A percentile compares a stretch with the other conserved stretches of the same genome.
Conservation (phyloP, 208 protist species). For the Lotmaria passim region DNA sequence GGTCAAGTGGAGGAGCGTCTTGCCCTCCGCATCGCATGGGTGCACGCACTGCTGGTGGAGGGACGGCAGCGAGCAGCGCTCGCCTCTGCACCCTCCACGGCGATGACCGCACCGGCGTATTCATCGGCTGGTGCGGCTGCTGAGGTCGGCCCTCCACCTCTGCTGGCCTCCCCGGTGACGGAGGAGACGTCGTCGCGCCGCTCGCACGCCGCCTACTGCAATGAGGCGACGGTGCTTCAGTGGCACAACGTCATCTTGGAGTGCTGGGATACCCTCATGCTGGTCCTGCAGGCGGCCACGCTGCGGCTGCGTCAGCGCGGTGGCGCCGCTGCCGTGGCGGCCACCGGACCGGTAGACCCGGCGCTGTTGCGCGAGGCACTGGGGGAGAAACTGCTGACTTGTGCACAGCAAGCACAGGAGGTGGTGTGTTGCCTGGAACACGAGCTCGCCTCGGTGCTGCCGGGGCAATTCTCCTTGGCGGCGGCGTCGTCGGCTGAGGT, state of each 20-base stretch:
- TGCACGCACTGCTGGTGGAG: conserved; percentile 29
- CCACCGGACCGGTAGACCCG: neutral
- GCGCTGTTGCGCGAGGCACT: conserved; percentile 23
- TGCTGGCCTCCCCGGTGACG: neutral
- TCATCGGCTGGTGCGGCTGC: neutral
- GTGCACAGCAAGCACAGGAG: conserved; percentile 26
- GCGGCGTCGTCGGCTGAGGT: neutral
- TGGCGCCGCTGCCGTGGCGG: neutral
- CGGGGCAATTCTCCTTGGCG: neutral
- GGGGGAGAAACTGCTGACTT: conserved; percentile 10
- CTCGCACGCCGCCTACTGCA: neutral
- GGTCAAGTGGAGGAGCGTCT: conserved; percentile 26
- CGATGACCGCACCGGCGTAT: neutral
- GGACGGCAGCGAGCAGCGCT: neutral
- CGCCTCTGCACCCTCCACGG: neutral
- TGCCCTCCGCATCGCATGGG: conserved; percentile 19
- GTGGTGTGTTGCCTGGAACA: conserved; percentile 26
- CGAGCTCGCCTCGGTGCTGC: conserved; percentile 18
- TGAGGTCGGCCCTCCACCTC: neutral
- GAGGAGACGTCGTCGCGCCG: neutral
- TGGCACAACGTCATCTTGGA: conserved; percentile 19
- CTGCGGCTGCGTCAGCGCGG: conserved; percentile 32
- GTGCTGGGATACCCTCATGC: conserved; percentile 24
- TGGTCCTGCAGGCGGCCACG: conserved; percentile 31
- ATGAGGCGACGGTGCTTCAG: conserved; percentile 15